phyloP scores from a whole-genome alignment of 768 basidiomycete genomes.

The Leccinum variicolor region DNA sequence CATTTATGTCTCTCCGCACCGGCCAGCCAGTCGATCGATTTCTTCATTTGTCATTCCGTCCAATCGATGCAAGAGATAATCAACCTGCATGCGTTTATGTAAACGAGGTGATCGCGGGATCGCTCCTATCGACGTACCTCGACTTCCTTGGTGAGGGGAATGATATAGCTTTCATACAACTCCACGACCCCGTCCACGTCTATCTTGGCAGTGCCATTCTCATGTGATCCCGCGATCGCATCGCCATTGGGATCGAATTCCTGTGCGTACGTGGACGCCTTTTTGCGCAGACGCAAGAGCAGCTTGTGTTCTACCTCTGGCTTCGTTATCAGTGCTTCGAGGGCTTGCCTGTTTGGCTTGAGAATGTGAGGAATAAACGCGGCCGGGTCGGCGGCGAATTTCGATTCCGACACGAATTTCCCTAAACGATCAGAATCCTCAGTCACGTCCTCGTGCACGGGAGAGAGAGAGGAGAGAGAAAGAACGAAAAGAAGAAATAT shows the following conservation, averaged over 20 bases:
- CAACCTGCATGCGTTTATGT: conserved; percentile 55
- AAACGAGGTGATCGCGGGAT: background rate
- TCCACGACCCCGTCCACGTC: conserved; percentile 92
- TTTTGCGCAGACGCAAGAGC: conserved; percentile 80
- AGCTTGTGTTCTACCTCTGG: conserved; percentile 90
- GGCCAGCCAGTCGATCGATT: conserved; percentile 56
- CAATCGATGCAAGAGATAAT: conserved; percentile 89
- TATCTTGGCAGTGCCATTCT: conserved; percentile 59
- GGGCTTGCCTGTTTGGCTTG: conserved; percentile 67
- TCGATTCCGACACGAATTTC: conserved; percentile 98
- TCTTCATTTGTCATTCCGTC: conserved; percentile 82
- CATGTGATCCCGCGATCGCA: conserved; percentile 33
- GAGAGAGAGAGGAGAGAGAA: background rate
- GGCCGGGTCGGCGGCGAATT: conserved; percentile 83
- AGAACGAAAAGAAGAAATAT: conserved; percentile 23
- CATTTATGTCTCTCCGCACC: conserved; percentile 8
- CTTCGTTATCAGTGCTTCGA: conserved; percentile 92
- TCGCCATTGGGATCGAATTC: conserved; percentile 75
- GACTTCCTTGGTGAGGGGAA: conserved; percentile 96
- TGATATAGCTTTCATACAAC: conserved; percentile 92
- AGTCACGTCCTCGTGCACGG: background rate
- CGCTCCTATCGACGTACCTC: conserved; percentile 60
- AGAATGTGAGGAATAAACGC: conserved; percentile 92
- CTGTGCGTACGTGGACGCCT: conserved; percentile 75
- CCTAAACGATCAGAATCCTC: conserved; percentile 46